Conservation (phyloP, 1,284 basidiomycete species). For the Moesziomyces parantarcticus region DNA sequence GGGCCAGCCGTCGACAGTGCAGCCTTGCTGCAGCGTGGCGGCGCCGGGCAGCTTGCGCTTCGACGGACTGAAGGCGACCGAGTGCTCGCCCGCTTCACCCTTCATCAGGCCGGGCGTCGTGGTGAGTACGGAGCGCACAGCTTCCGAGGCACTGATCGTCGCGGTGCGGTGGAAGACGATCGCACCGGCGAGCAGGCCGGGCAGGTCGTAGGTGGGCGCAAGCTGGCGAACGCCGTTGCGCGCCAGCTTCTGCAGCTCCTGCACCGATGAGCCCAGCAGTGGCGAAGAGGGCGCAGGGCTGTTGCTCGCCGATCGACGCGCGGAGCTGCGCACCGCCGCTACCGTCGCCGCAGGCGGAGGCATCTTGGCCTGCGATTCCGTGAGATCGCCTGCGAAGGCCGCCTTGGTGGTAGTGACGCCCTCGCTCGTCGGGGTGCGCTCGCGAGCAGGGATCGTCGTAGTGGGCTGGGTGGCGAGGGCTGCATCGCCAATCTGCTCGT, state of each 20-base stretch:
- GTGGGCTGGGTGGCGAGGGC: slow-evolving; percentile 19
- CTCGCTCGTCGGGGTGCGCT: slow-evolving; percentile 10
- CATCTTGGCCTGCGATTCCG: slow-evolving; percentile 49
- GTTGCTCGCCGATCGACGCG: slow-evolving; percentile 46
- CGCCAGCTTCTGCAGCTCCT: slow-evolving; percentile 44
- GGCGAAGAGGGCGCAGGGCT: slow-evolving; percentile 38
- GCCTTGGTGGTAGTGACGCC: slow-evolving; percentile 11
- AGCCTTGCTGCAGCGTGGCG: slow-evolving; percentile 40
- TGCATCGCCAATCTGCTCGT: slow-evolving; percentile 33
- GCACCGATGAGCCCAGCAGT: slow-evolving; percentile 27
- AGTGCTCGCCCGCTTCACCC: slow-evolving; percentile 59
- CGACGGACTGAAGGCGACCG: slow-evolving; percentile 48
- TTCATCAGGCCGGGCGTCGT: slow-evolving; percentile 61
- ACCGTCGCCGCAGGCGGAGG: slow-evolving; percentile 41
- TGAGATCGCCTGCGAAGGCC: slow-evolving; percentile 12
- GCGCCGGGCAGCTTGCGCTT: slow-evolving; percentile 39
- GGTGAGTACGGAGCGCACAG: slow-evolving; percentile 59
- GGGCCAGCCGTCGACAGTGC: slow-evolving; percentile 48
- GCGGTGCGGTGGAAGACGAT: slow-evolving; percentile 67
- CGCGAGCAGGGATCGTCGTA: slow-evolving; percentile 10
- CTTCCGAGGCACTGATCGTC: slow-evolving; percentile 63
- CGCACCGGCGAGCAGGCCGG: slow-evolving; percentile 63
- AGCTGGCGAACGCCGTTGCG: slow-evolving; percentile 50
- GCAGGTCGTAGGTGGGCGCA: slow-evolving; percentile 63
- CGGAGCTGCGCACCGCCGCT: slow-evolving; percentile 23